Evolutionary conservation across 176 grass and related monocot species (phyloP).

Genomic region (Pontederia paniculata): DNA sequence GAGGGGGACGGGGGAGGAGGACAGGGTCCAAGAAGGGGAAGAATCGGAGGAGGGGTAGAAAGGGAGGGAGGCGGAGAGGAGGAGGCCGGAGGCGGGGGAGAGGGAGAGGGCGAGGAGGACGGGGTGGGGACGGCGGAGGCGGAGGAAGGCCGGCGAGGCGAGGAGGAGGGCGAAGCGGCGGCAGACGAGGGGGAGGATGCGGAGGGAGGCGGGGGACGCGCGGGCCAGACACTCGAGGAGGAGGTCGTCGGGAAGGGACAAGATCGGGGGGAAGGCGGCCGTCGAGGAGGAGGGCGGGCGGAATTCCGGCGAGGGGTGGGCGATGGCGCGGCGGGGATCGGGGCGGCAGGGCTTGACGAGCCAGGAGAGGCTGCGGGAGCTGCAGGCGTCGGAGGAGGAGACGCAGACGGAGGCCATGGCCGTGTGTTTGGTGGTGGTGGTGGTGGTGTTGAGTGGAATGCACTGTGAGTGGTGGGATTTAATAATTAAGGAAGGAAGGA

Average conservation of each 20-base stretch:
- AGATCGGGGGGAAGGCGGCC: conserved; percentile 10
- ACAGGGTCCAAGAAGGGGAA: conserved; percentile 7
- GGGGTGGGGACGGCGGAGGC: conserved; percentile 41
- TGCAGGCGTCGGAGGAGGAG: conserved; percentile 33
- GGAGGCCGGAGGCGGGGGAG: conserved; percentile 12
- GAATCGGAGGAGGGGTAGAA: conserved; percentile 2
- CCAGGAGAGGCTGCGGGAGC: conserved; percentile 59
- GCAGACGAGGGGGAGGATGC: conserved; percentile 32
- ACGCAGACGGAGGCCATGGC: no score
- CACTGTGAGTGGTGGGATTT: no score
- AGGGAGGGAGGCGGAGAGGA: conserved; percentile 29
- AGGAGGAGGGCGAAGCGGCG: conserved; percentile 52
- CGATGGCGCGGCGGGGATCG: conserved; percentile 40
- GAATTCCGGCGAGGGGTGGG: conserved; percentile 13
- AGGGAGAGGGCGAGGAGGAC: conserved; percentile 43
- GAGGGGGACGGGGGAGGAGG: conserved; percentile 14
- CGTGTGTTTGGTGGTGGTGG: no score
- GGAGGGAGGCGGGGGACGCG: conserved; percentile 37
- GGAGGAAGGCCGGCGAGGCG: conserved; percentile 27
- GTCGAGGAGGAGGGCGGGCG: not conserved
- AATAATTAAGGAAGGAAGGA: no score
- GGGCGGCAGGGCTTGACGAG: conserved; percentile 62
- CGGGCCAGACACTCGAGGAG: conserved; percentile 61
- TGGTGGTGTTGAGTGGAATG: no score
- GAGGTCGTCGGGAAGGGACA: conserved; percentile 48